Conservation (phyloP, 495 filamentous ascomycete genomes). For the Penicillium cosmopolitanum region DNA sequence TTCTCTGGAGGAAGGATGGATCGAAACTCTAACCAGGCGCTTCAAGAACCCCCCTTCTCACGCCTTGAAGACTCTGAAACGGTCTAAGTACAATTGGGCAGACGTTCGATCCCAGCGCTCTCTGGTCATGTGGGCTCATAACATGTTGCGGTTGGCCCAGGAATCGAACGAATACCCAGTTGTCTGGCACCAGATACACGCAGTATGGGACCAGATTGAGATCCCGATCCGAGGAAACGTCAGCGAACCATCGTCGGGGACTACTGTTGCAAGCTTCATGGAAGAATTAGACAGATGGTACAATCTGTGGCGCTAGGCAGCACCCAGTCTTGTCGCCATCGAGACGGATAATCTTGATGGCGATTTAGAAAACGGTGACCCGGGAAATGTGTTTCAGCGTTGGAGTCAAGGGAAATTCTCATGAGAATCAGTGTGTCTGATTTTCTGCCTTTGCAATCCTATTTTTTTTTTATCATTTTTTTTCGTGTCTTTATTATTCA, state of each 20-base stretch:
- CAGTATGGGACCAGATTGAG: conserved; percentile 2
- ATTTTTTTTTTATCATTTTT: neutral
- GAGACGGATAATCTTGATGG: neutral
- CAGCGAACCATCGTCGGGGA: neutral
- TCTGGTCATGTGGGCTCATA: conserved; percentile 4
- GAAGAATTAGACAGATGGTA: neutral
- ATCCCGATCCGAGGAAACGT: neutral
- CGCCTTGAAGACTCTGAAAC: neutral
- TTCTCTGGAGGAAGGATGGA: conserved; percentile 6
- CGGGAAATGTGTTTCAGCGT: neutral
- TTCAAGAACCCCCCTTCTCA: neutral
- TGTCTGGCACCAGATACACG: neutral
- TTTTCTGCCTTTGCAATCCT: neutral
- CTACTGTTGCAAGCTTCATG: conserved; percentile 5
- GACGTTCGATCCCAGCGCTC: neutral
- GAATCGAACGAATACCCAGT: conserved; percentile 1
- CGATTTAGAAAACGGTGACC: neutral
- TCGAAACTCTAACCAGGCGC: neutral
- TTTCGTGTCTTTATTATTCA: neutral
- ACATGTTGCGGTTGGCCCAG: neutral
- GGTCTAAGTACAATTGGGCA: neutral
- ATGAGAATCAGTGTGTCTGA: too few species aligned
- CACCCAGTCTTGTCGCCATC: too few species aligned
- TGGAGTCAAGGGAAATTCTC: neutral
- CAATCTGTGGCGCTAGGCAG: conserved; percentile 5